Evolutionary conservation across 2,329 filamentous ascomycete genomes (phyloP), one percentile per base, ranked within the genome.

Genomic region (Dactylellina haptotyla): DNA sequence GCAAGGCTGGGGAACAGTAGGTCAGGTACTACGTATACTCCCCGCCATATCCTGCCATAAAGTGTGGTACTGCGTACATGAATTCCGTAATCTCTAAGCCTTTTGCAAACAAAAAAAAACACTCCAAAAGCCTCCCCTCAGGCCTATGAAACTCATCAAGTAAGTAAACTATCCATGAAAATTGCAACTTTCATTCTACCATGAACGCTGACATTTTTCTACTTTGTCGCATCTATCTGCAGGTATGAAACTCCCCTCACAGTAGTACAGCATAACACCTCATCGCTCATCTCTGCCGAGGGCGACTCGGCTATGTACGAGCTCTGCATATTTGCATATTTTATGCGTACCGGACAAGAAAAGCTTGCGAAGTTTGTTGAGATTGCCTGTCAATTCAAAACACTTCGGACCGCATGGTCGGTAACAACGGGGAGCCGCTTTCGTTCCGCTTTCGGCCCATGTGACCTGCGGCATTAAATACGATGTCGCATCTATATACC

Each of bases 321-420:
- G 39, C 25, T 56, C 41, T 59, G 63, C 63, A 58, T 51, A 34
- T 48, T 45, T 57, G 48, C 54, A 58, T 41, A 30, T 66, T 46
- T 50, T 43, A 54, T 64, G 59, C 48, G 59, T 23, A 46, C 39
- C 48, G 37, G 41, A 20, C n/a, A n/a, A 18, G 16, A 23, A 18
- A 46, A 23, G 43, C 25, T 8, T 37, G 34, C 48, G 25, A n/a
- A 32, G 45, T 54, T 57, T 30, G 28, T 56, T 56, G 50, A 56
- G 20, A 46, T 50, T 32, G 34, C 63, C 34, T 61, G 54, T 67
- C 63, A 67, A 46, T 64, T 54, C 67, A 59, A 72, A 72, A 72
- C 67, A 72, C 34, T 51, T 51, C 67, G 67, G 59, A 72, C 67
- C 59, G 67, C 45, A 59, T 39, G 18, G n/a, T 64, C 67, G 67